phyloP scores from a whole-genome alignment of 306 rosid species.

The Betula pendula region DNA sequence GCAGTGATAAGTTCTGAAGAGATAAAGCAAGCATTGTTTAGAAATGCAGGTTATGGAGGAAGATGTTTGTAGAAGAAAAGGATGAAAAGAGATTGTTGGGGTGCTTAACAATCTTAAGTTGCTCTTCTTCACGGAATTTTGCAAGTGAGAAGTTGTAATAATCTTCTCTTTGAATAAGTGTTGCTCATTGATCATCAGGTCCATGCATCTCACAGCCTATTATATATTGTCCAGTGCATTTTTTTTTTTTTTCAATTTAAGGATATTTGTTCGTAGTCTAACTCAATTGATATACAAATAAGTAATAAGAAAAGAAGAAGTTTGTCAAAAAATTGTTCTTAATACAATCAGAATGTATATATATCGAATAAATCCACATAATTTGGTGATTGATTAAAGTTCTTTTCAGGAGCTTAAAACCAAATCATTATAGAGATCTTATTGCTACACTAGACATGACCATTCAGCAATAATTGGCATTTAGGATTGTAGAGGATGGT shows the following conservation, averaged over 20 bases:
- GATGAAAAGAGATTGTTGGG: conserved; percentile 24
- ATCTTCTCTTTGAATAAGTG: conserved; percentile 41
- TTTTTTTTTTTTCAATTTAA: neutral
- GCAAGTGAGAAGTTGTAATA: conserved; percentile 42
- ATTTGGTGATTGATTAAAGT: conserved; percentile 5
- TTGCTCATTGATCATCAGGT: conserved; percentile 38
- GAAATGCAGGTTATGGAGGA: conserved; percentile 98
- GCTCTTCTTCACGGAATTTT: conserved; percentile 36
- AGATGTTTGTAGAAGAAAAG: conserved; percentile 59
- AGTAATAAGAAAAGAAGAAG: neutral
- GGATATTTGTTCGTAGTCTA: conserved; percentile 19
- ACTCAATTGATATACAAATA: conserved; percentile 2
- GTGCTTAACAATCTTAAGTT: neutral
- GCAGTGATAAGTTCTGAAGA: conserved; percentile 60
- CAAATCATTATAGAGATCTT: neutral
- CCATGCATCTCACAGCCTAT: conserved; percentile 32
- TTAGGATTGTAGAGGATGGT: neutral
- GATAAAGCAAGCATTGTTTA: conserved; percentile 85
- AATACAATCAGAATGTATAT: conserved; percentile 8
- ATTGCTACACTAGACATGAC: neutral
- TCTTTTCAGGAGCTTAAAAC: neutral
- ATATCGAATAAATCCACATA: neutral
- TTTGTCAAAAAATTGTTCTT: neutral
- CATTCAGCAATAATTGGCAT: conserved; percentile 2
- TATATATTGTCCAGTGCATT: conserved; percentile 35